Conservation (phyloP, 768 basidiomycete species). For the Serpula lacrymans region DNA sequence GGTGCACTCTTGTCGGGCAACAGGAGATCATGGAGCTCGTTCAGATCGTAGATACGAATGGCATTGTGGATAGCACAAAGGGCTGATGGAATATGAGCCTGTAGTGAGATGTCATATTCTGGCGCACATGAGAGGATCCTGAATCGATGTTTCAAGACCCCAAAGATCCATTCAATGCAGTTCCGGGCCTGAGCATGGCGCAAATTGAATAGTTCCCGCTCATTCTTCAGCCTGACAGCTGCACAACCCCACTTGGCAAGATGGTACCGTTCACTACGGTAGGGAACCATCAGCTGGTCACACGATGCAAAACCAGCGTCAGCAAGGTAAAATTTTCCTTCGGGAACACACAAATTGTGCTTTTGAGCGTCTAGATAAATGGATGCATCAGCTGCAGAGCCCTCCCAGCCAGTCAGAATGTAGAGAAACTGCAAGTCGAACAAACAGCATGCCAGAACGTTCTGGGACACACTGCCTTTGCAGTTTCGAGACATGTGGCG, state of each 20-base stretch:
- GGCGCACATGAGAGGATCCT: conserved; percentile 11
- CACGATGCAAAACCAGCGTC: conserved; percentile 30
- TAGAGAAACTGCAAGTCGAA: conserved; percentile 24
- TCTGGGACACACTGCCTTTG: conserved; percentile 15
- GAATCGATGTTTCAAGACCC: conserved; percentile 30
- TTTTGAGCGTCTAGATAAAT: conserved; percentile 21
- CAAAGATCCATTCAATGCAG: conserved; percentile 38
- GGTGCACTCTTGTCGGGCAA: neutral
- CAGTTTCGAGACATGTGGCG: conserved; percentile 8
- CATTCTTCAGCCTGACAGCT: conserved; percentile 16
- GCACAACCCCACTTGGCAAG: conserved; percentile 32
- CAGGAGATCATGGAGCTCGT: conserved; percentile 5
- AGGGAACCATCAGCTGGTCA: conserved; percentile 24
- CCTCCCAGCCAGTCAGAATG: conserved; percentile 32
- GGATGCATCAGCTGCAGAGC: conserved; percentile 22
- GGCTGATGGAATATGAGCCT: conserved; percentile 19
- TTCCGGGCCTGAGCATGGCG: conserved; percentile 36
- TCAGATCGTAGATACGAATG: neutral
- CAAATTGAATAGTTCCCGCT: conserved; percentile 40
- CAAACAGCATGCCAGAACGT: conserved; percentile 22
- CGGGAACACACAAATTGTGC: conserved; percentile 17
- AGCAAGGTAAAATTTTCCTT: conserved; percentile 26
- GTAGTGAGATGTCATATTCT: conserved; percentile 17
- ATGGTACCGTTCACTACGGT: conserved; percentile 29
- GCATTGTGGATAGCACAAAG: conserved; percentile 22